Conservation (phyloP, 306 rosid genomes). For the Cucumis melo region DNA sequence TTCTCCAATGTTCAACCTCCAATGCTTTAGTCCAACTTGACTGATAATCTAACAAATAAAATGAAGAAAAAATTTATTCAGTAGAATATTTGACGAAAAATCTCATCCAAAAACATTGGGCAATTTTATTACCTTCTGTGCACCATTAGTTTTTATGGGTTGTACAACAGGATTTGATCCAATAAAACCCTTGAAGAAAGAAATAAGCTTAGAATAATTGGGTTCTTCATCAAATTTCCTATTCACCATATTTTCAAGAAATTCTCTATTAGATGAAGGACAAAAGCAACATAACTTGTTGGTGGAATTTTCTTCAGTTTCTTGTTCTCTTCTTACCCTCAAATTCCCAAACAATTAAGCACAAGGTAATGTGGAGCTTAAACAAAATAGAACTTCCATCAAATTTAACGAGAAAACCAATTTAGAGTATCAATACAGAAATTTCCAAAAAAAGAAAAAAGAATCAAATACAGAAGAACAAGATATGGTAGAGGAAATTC, state of each 20-base stretch:
- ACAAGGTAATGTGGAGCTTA: neutral
- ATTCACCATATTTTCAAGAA: constrained; percentile 82
- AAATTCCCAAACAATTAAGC: neutral
- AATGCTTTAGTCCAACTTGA: constrained; percentile 94
- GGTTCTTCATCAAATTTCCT: constrained; percentile 98
- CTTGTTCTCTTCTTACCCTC: neutral
- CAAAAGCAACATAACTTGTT: constrained; percentile 86
- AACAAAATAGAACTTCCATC: neutral
- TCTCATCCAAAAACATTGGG: too few species aligned
- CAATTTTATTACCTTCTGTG: constrained; percentile 52
- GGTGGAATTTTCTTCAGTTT: neutral
- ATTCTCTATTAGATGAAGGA: constrained; percentile 68
- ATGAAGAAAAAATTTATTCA: neutral
- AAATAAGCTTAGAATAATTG: constrained; percentile 65
- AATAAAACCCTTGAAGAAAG: constrained; percentile 67
- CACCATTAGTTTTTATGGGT: constrained; percentile 82
- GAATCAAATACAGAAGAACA: neutral
- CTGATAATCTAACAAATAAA: constrained; percentile 20
- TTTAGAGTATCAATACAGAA: too few species aligned
- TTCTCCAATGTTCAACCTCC: constrained; percentile 61
- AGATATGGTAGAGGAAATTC: neutral
- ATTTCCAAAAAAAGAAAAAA: too few species aligned
- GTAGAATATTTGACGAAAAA: neutral
- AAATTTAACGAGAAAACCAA: neutral
- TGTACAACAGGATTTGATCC: constrained; percentile 81